These are phyloP conservation scores for Coemansia sp. DNA, from an alignment of 192 early-diverging fungal species.

Conservation along the genomic window DNA sequence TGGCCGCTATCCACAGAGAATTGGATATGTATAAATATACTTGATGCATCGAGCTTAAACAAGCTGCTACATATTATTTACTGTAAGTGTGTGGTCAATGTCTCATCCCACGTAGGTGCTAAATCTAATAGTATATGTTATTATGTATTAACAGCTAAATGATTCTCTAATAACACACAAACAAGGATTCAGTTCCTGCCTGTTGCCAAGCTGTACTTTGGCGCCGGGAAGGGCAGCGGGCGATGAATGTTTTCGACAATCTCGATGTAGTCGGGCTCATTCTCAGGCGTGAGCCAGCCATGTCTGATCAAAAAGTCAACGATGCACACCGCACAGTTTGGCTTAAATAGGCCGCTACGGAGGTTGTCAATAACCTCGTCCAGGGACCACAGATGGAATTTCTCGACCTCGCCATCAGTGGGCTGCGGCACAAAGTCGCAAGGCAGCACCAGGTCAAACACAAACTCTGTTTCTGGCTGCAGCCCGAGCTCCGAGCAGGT, in stretches of 20 bases:
- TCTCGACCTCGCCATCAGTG: conserved; percentile 82
- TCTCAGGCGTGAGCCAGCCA: conserved; percentile 65
- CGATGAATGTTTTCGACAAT: conserved; percentile 65
- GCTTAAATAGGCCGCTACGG: conserved; percentile 67
- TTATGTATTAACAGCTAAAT: too few species aligned
- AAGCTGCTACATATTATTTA: too few species aligned
- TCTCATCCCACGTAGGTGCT: too few species aligned
- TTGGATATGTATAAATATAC: too few species aligned
- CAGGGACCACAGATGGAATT: conserved; percentile 68
- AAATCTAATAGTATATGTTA: too few species aligned
- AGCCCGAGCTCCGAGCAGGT: conserved; percentile 58
- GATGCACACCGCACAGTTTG: conserved; percentile 71
- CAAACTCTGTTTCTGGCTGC: conserved; percentile 80
- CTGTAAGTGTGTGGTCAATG: too few species aligned
- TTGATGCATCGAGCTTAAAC: too few species aligned
- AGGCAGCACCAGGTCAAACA: conserved; percentile 81
- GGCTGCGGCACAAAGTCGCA: conserved; percentile 59
- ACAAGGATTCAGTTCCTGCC: too few species aligned
- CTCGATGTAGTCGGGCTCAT: conserved; percentile 78
- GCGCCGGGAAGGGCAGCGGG: conserved; percentile 63
- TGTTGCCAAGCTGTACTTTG: too few species aligned
- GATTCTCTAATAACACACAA: too few species aligned
- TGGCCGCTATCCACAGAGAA: too few species aligned
- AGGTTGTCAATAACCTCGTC: conserved; percentile 48
- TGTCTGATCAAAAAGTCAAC: conserved; percentile 87